Conservation (phyloP, 75 land plant genomes). For the Adiantum capillusveneris region DNA sequence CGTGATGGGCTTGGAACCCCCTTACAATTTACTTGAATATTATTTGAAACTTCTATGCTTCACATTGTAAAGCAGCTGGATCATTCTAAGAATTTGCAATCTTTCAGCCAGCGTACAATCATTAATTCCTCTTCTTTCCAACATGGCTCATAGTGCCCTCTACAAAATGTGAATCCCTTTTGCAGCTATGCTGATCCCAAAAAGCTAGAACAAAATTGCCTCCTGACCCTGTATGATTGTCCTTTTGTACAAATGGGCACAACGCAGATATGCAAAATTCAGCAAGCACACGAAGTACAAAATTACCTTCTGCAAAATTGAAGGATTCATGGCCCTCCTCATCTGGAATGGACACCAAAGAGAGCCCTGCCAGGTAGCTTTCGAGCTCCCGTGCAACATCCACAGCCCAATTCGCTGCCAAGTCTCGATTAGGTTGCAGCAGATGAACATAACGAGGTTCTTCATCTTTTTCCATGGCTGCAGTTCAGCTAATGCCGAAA, state of each 20-base stretch:
- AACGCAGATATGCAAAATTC: background rate
- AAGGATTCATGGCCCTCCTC: conserved; percentile 33
- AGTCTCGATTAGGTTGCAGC: conserved; percentile 65
- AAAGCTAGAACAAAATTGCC: too few relatives aligned
- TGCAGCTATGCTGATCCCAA: too few relatives aligned
- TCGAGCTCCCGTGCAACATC: conserved; percentile 75
- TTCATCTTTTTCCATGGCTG: background rate
- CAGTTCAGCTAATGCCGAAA: too few relatives aligned
- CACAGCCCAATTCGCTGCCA: conserved; percentile 70
- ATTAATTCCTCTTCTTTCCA: too few relatives aligned
- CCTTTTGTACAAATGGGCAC: background rate
- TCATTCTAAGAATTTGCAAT: too few relatives aligned
- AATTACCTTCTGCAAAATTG: conserved; percentile 89
- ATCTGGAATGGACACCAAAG: conserved; percentile 41
- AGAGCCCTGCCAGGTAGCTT: conserved; percentile 65
- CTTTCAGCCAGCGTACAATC: too few relatives aligned
- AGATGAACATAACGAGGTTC: conserved; percentile 17
- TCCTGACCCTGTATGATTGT: background rate
- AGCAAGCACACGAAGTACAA: background rate
- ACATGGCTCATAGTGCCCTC: too few relatives aligned
- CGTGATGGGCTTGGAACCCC: too few relatives aligned
- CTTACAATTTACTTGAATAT: too few relatives aligned
- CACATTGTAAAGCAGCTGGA: too few relatives aligned
- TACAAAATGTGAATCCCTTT: too few relatives aligned
- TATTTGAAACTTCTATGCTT: too few relatives aligned